phyloP scores from a whole-genome alignment of 2,329 filamentous ascomycete species.

The Beauveria pseudobassiana region DNA sequence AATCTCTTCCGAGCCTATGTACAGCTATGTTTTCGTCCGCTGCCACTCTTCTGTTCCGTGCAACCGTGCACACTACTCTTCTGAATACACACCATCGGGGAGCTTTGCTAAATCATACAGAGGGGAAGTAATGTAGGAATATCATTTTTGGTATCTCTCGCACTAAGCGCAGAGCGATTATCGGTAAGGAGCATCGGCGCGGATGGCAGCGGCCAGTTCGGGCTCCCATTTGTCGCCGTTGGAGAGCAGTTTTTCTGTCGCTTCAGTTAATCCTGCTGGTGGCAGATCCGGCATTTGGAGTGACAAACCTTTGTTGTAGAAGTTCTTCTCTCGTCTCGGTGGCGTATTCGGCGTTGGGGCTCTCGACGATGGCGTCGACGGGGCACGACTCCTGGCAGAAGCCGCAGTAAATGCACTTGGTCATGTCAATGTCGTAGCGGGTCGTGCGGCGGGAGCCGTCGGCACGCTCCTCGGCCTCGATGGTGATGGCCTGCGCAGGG shows the following conservation, averaged over 20 bases:
- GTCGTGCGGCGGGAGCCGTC: slow-evolving; percentile 94
- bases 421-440: slow-evolving; percentile 99
- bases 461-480: slow-evolving; percentile 95
- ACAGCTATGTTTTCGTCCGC: slow-evolving; percentile 15
- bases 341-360: slow-evolving; percentile 55
- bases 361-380: slow-evolving; percentile 78
- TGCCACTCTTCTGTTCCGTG: slow-evolving; percentile 10
- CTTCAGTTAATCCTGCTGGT: slow-evolving; percentile 16
- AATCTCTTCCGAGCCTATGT: slow-evolving; percentile 24
- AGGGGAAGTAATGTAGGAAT: background rate
- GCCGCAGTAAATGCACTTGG: slow-evolving; percentile 99
- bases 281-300: background rate
- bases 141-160: background rate
- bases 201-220: slow-evolving; percentile 83
- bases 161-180: slow-evolving; percentile 32
- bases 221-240: slow-evolving; percentile 98
- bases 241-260: slow-evolving; percentile 67
- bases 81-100: slow-evolving; percentile 1
- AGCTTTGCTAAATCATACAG: slow-evolving; percentile 11
- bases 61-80: background rate
- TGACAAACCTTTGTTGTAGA: slow-evolving; percentile 74
- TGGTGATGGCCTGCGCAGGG: slow-evolving; percentile 96
- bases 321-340: slow-evolving; percentile 79
- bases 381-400: slow-evolving; percentile 99
- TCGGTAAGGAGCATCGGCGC: slow-evolving; percentile 88